phyloP scores from a whole-genome alignment of 2,329 filamentous ascomycete species.

The Pseudogymnoascus sp. region DNA sequence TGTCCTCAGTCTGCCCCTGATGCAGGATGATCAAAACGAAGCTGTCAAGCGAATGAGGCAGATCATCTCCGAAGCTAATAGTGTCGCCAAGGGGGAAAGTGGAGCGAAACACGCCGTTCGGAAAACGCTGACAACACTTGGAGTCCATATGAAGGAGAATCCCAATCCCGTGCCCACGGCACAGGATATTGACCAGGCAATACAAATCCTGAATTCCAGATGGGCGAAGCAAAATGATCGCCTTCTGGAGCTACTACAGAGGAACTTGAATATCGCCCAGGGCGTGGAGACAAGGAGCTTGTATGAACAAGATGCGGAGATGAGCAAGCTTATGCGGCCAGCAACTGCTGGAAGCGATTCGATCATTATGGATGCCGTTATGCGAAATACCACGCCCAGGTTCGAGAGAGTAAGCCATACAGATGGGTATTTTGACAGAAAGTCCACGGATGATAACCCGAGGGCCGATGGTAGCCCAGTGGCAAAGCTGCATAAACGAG shows the following conservation, averaged over 20 bases:
- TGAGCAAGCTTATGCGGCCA: conserved; percentile 23
- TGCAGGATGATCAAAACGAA: conserved; percentile 52
- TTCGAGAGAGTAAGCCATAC: conserved; percentile 20
- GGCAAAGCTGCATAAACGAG: conserved; percentile 38
- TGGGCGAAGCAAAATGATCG: conserved; percentile 25
- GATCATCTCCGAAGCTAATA: conserved; percentile 21
- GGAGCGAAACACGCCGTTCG: conserved; percentile 23
- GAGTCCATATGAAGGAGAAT: conserved; percentile 19
- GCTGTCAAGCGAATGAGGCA: conserved; percentile 45
- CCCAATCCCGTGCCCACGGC: conserved; percentile 22
- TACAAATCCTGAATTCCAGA: conserved; percentile 21
- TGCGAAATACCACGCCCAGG: conserved; percentile 26
- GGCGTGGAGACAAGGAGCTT: conserved; percentile 16
- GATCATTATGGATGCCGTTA: conserved; percentile 25
- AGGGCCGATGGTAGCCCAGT: conserved; percentile 33
- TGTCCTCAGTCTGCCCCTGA: conserved; percentile 51
- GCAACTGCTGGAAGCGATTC: conserved; percentile 24
- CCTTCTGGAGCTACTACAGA: conserved; percentile 22
- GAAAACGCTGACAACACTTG: conserved; percentile 22
- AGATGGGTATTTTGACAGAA: conserved; percentile 26
- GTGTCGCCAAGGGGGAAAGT: conserved; percentile 13
- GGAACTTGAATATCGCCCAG: conserved; percentile 24
- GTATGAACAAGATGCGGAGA: conserved; percentile 12
- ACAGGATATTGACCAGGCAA: conserved; percentile 26
- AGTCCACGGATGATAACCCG: conserved; percentile 23